Base-by-base conservation (phyloP, 495 filamentous ascomycete genomes). In the Penicillium odoratum region DNA sequence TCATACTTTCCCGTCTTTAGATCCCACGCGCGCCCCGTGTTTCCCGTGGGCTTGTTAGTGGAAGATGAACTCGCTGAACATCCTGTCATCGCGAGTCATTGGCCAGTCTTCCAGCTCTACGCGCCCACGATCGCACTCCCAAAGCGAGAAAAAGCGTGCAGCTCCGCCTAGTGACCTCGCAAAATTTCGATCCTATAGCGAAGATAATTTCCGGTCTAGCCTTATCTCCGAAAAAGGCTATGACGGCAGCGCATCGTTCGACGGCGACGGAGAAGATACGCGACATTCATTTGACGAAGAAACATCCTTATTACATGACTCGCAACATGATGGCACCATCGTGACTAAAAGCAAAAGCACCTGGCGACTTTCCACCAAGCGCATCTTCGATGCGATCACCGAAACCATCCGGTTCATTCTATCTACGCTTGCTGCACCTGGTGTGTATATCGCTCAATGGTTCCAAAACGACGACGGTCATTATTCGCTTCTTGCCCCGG, bases 21-120 rank as follows among this genome's bases (percentile, higher is more conserved):
- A 78, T 64, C 68, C 64, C 52, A 60, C 69, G 69, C 64, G 76
- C 74, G 21, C 21, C 21, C 62, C 66, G 65, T 66, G 66, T 73
- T 69, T 69, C 75, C 74, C 74, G 85, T 87, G 83, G 78, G 80
- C 77, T 71, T 69, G 65, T 67, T 66, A n/a, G 38, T 40, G 69
- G 78, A 92, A 87, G 78, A 98, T 98, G 93, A 97, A 98, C 88
- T 96, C 93, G 67, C 78, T 98, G 79, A 96, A 96, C 75, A 89
- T 97, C 72, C 82, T 98, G 72, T 95, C 91, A 62, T 84, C 90
- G 70, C 87, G 89, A 78, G 90, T 94, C 70, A 85, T 89, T 60
- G 86, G 86, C 64, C 81, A 80, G 70, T 80, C 83, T 62, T 71
- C 72, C 62, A 68, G 51, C 60, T 57, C 79, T 73, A 64, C 71